phyloP scores from a whole-genome alignment of 179 eudicot genomes.

The Camellia oleifera region DNA sequence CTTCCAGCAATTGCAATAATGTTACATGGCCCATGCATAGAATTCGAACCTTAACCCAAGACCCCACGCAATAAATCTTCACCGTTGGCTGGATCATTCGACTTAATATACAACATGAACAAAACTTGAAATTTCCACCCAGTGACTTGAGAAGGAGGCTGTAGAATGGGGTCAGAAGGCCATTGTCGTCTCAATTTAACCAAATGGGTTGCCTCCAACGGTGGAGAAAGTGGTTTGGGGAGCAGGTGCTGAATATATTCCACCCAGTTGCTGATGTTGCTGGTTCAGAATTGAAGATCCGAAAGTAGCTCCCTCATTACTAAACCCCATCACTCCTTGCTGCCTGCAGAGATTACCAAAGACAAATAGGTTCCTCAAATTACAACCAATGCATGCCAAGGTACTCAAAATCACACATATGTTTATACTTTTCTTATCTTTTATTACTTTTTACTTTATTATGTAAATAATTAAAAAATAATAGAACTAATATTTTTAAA shows the following conservation, averaged over 20 bases:
- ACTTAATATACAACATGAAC: slow-evolving; percentile 16
- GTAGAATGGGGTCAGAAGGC: not conserved
- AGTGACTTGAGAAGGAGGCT: not conserved
- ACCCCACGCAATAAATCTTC: slow-evolving; percentile 9
- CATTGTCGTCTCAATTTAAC: slow-evolving; percentile 20
- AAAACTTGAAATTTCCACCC: slow-evolving; percentile 13
- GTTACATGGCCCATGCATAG: too few species aligned
- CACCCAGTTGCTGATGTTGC: slow-evolving; percentile 27
- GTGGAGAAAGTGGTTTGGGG: slow-evolving; percentile 40
- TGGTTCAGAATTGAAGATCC: slow-evolving; percentile 33
- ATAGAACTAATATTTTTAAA: too few species aligned
- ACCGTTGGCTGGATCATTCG: slow-evolving; percentile 8
- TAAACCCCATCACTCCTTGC: slow-evolving; percentile 47
- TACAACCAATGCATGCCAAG: not conserved
- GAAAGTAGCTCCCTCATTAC: slow-evolving; percentile 34
- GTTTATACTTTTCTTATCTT: too few species aligned
- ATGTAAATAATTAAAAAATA: too few species aligned
- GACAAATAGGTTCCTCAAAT: not conserved
- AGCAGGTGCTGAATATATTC: slow-evolving; percentile 40
- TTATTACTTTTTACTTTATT: too few species aligned
- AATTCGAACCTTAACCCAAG: too few species aligned
- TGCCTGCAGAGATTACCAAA: slow-evolving; percentile 43
- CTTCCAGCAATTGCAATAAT: not conserved
- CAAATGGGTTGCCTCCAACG: slow-evolving; percentile 25
- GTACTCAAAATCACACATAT: not conserved